Evolutionary conservation across 805 yeast species (phyloP).

Genomic region (Metschnikowia colocasiae): DNA sequence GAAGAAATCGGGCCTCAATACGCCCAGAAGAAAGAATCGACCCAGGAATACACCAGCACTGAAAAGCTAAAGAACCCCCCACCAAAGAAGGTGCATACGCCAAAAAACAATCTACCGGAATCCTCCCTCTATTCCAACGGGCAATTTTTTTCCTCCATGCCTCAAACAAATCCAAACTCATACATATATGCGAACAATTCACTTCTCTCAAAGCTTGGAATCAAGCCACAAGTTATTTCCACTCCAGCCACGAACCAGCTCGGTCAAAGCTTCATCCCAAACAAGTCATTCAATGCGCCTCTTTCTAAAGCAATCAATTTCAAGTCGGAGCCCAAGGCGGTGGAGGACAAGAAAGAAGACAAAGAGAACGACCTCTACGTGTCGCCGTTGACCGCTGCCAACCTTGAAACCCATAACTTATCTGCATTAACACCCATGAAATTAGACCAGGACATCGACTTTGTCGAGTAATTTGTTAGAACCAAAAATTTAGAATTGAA

Average conservation of each 20-base stretch:
- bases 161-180: slow-evolving; percentile 23
- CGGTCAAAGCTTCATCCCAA: slow-evolving; percentile 6
- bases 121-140: slow-evolving; percentile 35
- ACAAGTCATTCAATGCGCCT: slow-evolving; percentile 1
- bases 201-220: slow-evolving; percentile 37
- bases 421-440: slow-evolving; percentile 9
- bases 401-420: slow-evolving; percentile 18
- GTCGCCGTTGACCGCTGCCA: slow-evolving; percentile 16
- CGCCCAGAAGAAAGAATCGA: background rate
- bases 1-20: slow-evolving; percentile 1
- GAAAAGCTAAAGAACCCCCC: slow-evolving; percentile 1
- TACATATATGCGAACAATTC: slow-evolving; percentile 35
- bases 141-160: slow-evolving; percentile 21
- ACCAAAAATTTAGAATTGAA: background rate
- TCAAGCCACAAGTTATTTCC: slow-evolving; percentile 39
- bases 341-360: slow-evolving; percentile 11
- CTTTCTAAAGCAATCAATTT: background rate
- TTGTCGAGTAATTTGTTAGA: slow-evolving; percentile 12
- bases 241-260: slow-evolving; percentile 23
- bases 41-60: background rate
- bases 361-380: slow-evolving; percentile 8
- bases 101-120: slow-evolving; percentile 29
- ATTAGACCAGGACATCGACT: slow-evolving; percentile 9
- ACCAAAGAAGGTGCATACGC: slow-evolving; percentile 18
- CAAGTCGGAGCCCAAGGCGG: background rate